Evolutionary conservation across 2,329 filamentous ascomycete species (phyloP), one percentile per base, ranked within the genome.

Genomic region (Fusarium burgessii): DNA sequence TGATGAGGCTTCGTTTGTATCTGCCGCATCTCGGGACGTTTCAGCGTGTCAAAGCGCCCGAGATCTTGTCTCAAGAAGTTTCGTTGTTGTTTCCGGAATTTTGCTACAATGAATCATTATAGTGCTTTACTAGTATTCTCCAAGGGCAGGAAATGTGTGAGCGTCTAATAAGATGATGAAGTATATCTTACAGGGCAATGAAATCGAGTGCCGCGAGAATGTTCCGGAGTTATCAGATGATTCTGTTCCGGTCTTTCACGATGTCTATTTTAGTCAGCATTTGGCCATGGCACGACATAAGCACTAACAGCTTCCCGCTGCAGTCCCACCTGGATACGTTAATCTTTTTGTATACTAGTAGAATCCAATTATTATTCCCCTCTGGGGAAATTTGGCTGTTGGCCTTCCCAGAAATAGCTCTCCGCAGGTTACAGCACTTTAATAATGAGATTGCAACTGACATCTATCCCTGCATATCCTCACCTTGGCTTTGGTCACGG

Each of bases 241-340:
- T 66, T 66, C 42, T 14, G 18, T 61, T 62, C 64, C 69, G 69
- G 38, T 27, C 23, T 58, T 66, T 52, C 58, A 18, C 69, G 69
- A 70, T 6, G n/a, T 38, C 8, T 9, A 6, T 7, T 23, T 40
- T 29, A 42, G 54, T 47, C 36, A 66, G 49, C 43, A 38, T 50
- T 38, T 3, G 7, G 10, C 6, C 17, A 14, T 14, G 14, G 23
- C 12, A 15, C 20, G 13, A 56, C 49, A 40, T 23, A 18, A 4
- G 6, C 7, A 33, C 51, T 55, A 45, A 18, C 36, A 32, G 9
- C 2, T 7, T 1, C 5, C 6, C 7, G 4, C 15, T 6, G 1
- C 2, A 11, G 2, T 18, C 6, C 7, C 6, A 4, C 25, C 3
- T 2, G 14, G 3, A 1, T 7, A 11, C 0, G 51, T 55, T 55